phyloP scores from a whole-genome alignment of 306 rosid species.

The Citrullus colocynthis region DNA sequence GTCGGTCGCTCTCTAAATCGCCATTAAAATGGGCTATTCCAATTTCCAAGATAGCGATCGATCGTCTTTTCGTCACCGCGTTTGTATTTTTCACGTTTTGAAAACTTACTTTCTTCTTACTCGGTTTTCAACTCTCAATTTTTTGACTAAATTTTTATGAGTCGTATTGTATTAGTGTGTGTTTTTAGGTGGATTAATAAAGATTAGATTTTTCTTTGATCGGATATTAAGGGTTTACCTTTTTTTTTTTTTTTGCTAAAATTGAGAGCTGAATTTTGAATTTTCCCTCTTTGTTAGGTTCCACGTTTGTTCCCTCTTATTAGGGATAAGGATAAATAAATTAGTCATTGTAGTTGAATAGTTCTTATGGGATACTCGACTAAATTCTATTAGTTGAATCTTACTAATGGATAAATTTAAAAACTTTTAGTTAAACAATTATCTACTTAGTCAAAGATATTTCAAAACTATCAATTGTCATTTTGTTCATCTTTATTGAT shows the following conservation, averaged over 20 bases:
- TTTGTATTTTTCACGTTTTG: slow-evolving; percentile 1
- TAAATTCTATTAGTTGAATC: neutral
- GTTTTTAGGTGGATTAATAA: neutral
- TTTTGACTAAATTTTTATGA: neutral
- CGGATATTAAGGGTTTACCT: neutral
- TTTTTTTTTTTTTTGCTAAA: neutral
- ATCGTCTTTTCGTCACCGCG: neutral
- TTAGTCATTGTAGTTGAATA: neutral
- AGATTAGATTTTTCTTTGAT: neutral
- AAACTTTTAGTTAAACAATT: neutral
- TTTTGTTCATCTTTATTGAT: too few relatives aligned
- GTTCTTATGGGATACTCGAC: neutral
- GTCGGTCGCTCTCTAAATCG: slow-evolving; percentile 5
- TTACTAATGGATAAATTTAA: neutral
- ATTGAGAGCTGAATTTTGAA: neutral
- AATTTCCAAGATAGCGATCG: neutral
- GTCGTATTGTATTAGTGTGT: neutral
- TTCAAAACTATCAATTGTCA: neutral
- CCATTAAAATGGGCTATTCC: neutral
- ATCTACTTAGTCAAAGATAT: neutral
- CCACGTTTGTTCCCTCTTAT: neutral
- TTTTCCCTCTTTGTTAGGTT: neutral
- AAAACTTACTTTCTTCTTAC: neutral
- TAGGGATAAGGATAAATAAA: neutral
- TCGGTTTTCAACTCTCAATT: neutral